Conservation (phyloP, 2,329 filamentous ascomycete genomes). For the Diplodia corticola region DNA sequence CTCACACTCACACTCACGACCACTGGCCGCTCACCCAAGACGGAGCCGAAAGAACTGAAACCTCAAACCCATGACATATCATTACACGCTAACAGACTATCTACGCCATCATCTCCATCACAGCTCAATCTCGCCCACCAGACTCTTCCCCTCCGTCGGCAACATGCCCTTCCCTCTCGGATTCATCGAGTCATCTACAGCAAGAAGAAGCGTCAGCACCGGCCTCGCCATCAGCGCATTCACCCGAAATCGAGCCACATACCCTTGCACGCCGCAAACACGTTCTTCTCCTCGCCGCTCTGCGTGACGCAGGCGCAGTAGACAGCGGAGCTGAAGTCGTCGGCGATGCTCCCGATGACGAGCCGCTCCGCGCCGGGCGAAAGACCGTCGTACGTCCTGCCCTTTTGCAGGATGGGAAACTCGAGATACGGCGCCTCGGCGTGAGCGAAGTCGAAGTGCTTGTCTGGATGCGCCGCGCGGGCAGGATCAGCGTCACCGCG, state of each 20-base stretch:
- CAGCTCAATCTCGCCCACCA: not conserved
- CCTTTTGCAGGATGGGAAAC: constrained; percentile 34
- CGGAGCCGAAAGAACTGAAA: not conserved
- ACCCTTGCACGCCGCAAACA: constrained; percentile 3
- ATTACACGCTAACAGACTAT: not conserved
- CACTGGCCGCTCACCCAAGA: not conserved
- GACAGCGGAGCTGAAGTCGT: constrained; percentile 31
- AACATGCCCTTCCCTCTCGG: constrained; percentile 10
- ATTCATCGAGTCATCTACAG: constrained; percentile 1
- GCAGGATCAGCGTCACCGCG: not conserved
- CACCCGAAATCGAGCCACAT: not conserved
- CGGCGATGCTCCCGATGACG: constrained; percentile 34
- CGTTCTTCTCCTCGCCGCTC: not conserved
- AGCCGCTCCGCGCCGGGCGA: constrained; percentile 36
- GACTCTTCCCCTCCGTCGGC: not conserved
- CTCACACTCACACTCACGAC: too few species aligned
- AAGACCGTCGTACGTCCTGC: constrained; percentile 28
- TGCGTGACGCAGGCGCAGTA: constrained; percentile 29
- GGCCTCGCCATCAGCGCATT: too few species aligned
- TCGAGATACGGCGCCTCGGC: constrained; percentile 33
- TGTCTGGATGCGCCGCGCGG: constrained; percentile 25
- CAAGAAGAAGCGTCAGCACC: not conserved
- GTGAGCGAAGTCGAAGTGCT: constrained; percentile 35
- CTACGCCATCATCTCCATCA: not conserved
- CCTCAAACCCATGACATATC: not conserved